These are phyloP conservation scores for Fallopia convolvulus DNA, from an alignment of 148 eudicot genomes.

Conservation along the genomic window DNA sequence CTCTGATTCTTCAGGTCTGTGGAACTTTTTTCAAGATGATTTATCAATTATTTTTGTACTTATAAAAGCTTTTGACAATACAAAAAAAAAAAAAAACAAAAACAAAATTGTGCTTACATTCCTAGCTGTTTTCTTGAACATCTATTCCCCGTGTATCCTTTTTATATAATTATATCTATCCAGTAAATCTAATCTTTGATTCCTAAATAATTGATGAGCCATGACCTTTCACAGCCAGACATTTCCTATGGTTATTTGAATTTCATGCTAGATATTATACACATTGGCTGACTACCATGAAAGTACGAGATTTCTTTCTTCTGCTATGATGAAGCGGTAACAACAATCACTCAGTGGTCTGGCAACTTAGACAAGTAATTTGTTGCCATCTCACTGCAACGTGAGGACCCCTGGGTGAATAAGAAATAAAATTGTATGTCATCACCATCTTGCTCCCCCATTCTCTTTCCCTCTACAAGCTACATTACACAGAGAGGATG, in stretches of 20 bases:
- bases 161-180: not conserved
- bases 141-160: not conserved
- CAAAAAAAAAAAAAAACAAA: not conserved
- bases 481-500: not conserved
- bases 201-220: not conserved
- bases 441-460: not conserved
- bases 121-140: not conserved
- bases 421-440: not conserved
- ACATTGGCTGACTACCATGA: not conserved
- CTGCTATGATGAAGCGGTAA: not conserved
- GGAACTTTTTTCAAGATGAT: not conserved
- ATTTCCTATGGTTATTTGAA: not conserved
- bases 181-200: not conserved
- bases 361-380: not conserved
- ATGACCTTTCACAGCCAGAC: not conserved
- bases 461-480: not conserved
- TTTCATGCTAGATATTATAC: not conserved
- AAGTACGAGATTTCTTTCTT: not conserved
- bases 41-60: not conserved
- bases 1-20: constrained; percentile 89
- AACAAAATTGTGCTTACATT: not conserved
- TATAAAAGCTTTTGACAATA: not conserved
- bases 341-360: not conserved
- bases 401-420: not conserved
- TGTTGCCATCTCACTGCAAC: not conserved